These are phyloP conservation scores for Colletotrichum viniferum DNA, from an alignment of 2,329 filamentous ascomycete species.

Conservation along the genomic window DNA sequence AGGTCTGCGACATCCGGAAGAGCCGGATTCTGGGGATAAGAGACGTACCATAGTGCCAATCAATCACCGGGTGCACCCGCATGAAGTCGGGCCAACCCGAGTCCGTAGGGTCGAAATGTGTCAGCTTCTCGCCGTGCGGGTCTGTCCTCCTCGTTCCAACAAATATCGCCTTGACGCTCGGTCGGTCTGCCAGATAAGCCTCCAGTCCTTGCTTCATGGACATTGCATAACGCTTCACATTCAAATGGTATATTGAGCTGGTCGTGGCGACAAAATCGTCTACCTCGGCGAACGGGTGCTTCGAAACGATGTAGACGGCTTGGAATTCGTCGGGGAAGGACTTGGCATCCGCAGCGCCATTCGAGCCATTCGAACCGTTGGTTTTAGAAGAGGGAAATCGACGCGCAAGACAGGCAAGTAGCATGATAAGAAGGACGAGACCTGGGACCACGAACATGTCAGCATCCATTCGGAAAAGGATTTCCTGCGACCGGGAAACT, in stretches of 20 bases:
- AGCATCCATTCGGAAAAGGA: neutral
- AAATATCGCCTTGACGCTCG: slow-evolving; percentile 76
- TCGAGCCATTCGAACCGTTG: slow-evolving; percentile 11
- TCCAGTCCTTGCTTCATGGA: slow-evolving; percentile 84
- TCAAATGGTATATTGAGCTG: slow-evolving; percentile 72
- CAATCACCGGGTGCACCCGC: slow-evolving; percentile 92
- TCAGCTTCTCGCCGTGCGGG: slow-evolving; percentile 81
- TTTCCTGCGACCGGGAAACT: neutral
- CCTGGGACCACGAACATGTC: slow-evolving; percentile 4
- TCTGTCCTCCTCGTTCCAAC: slow-evolving; percentile 91
- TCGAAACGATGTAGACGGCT: slow-evolving; percentile 87
- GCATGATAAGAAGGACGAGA: slow-evolving; percentile 86
- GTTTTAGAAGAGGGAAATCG: slow-evolving; percentile 31
- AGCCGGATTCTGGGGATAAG: neutral
- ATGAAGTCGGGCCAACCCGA: slow-evolving; percentile 90
- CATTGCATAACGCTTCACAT: slow-evolving; percentile 74
- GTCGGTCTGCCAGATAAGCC: slow-evolving; percentile 71
- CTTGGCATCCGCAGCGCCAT: slow-evolving; percentile 8
- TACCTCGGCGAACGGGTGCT: slow-evolving; percentile 84
- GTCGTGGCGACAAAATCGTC: slow-evolving; percentile 80
- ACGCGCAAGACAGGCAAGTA: slow-evolving; percentile 68
- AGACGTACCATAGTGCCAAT: slow-evolving; percentile 80
- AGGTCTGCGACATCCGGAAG: no score
- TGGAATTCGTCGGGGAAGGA: slow-evolving; percentile 60
- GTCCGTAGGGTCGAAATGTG: slow-evolving; percentile 87